Base-by-base conservation (phyloP, 441 rosid species). In the Manihot esculenta region DNA sequence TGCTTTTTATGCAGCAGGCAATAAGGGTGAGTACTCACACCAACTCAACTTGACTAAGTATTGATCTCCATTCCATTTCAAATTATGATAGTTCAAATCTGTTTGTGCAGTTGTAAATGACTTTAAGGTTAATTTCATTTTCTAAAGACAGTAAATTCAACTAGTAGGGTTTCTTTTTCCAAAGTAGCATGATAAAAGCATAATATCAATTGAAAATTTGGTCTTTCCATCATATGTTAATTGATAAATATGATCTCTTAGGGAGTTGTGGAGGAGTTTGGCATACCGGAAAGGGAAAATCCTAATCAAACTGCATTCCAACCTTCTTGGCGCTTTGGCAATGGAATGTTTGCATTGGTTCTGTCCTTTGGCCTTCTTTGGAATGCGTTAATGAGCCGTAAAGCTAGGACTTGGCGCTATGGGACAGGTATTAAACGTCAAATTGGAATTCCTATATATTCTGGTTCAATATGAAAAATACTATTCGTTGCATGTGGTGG, bases 1-100 rank as follows among this genome's bases (percentile, higher is more conserved):
- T 90, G 89, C 91, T 90, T 59, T 90, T 90, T 76, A 88, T 88
- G 93, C 91, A 90, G 83, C 93, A 90, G 74, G 96, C 93, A 11
- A 88, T 90, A 72, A 82, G 86, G 79, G 96, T 88, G 71, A 83
- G 86, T 71, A 33, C 48, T 72, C 54, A 64, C 49, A 7, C 7
- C 41, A 6, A 35, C 3, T 35, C 41, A 35, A 35, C 41, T 6
- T 7, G 7, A 0, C 41, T 35, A 35, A 35, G 41, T 7, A 2
- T 35, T 35, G 5, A 5, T 35, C 41, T 35, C 7, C 41, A 35
- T 2, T 35, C 0, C 4, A 30, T 1, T 2, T 35, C 59, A 23
- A 8, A 50, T 50, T 30, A 24, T 64, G 72, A 76, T 38, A 30
- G 10, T 49, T 62, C n/a, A 41, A 62, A 64, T 60, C 47, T 27